A percentile compares a stretch with the other conserved stretches of the same genome.
These are phyloP conservation scores for Amanita inopinata DNA, from an alignment of 768 basidiomycete genomes.

Conservation along the genomic window DNA sequence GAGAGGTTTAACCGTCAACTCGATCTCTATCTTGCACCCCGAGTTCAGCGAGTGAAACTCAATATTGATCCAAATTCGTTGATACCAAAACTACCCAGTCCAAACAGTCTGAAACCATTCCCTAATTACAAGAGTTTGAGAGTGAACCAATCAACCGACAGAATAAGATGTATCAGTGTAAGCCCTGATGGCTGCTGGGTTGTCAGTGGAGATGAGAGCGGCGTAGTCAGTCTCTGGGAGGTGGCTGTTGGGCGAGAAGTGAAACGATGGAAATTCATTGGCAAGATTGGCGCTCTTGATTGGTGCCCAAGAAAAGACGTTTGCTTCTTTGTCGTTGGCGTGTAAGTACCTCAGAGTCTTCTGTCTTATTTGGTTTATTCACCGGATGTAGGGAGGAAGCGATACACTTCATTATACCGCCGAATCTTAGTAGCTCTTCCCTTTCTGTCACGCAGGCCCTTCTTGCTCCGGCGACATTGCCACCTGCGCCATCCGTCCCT, in stretches of 20 bases:
- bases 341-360: slow-evolving; percentile 43
- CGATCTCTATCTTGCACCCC: slow-evolving; percentile 92
- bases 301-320: slow-evolving; percentile 91
- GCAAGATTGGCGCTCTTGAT: slow-evolving; percentile 74
- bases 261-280: slow-evolving; percentile 74
- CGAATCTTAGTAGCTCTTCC: slow-evolving; percentile 55
- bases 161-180: slow-evolving; percentile 65
- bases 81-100: slow-evolving; percentile 90
- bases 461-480: slow-evolving; percentile 55
- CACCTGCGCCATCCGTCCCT: slow-evolving; percentile 42
- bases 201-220: slow-evolving; percentile 84
- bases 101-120: slow-evolving; percentile 87
- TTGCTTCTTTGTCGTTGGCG: slow-evolving; percentile 66
- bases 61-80: slow-evolving; percentile 88
- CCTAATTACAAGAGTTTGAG: slow-evolving; percentile 74
- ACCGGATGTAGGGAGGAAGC: slow-evolving; percentile 58
- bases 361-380: slow-evolving; percentile 6
- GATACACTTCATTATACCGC: slow-evolving; percentile 73
- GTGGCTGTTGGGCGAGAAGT: slow-evolving; percentile 82
- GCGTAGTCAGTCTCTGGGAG: slow-evolving; percentile 86
- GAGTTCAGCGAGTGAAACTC: slow-evolving; percentile 78
- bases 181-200: slow-evolving; percentile 91
- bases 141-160: slow-evolving; percentile 56
- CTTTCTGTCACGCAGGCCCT: slow-evolving; percentile 50
- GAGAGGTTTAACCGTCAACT: slow-evolving; percentile 90